Conservation (phyloP, 495 filamentous ascomycete genomes). For the Talaromyces wortmannii region DNA sequence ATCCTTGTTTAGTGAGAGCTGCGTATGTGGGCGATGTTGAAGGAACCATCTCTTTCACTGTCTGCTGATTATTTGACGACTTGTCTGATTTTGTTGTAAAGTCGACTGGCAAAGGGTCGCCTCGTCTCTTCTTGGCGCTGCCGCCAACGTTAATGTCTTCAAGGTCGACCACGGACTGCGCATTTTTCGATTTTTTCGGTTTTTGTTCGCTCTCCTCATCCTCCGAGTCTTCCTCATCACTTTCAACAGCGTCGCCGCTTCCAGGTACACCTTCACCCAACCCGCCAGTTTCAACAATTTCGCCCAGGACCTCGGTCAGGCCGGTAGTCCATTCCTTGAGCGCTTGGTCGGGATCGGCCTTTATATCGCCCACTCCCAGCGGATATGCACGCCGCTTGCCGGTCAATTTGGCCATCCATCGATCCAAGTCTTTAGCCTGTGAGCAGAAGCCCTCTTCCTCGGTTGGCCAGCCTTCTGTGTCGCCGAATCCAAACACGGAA, state of each 20-base stretch:
- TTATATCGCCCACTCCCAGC: slow-evolving; percentile 80
- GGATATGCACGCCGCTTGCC: slow-evolving; percentile 75
- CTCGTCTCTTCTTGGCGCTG: slow-evolving; percentile 5
- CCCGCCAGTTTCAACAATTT: slow-evolving; percentile 53
- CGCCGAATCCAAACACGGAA: slow-evolving; percentile 89
- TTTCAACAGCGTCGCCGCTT: slow-evolving; percentile 77
- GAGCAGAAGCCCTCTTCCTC: slow-evolving; percentile 88
- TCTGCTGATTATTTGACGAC: slow-evolving; percentile 31
- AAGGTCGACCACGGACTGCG: slow-evolving; percentile 58
- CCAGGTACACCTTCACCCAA: slow-evolving; percentile 75
- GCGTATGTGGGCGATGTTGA: slow-evolving; percentile 79
- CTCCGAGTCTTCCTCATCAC: slow-evolving; percentile 48
- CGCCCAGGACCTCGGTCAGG: slow-evolving; percentile 61
- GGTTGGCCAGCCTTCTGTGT: slow-evolving; percentile 83
- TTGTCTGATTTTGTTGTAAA: slow-evolving; percentile 64
- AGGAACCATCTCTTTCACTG: slow-evolving; percentile 87
- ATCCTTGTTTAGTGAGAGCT: slow-evolving; percentile 91
- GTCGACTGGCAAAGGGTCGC: slow-evolving; percentile 65
- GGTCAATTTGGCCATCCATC: slow-evolving; percentile 91
- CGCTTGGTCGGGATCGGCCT: slow-evolving; percentile 55
- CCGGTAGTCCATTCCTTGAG: slow-evolving; percentile 73
- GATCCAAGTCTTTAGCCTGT: slow-evolving; percentile 82
- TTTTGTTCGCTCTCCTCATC: slow-evolving; percentile 16
- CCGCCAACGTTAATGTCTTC: slow-evolving; percentile 66
- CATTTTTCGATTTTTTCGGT: slow-evolving; percentile 33